Conservation (phyloP, 2,329 filamentous ascomycete genomes). For the Calcarisporium arbuscula region DNA sequence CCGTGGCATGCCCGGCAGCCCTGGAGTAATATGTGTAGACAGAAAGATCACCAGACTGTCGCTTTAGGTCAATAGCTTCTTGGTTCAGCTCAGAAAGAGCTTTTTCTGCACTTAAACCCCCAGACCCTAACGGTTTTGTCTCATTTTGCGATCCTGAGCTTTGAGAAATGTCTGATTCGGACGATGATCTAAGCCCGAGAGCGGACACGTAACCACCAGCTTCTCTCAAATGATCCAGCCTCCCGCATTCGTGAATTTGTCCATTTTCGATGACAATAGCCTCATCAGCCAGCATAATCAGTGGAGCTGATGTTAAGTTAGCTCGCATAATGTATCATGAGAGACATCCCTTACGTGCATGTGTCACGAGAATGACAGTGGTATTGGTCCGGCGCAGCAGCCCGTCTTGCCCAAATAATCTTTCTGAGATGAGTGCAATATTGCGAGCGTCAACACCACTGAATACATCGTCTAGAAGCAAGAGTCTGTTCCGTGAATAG, state of each 20-base stretch:
- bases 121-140: background rate
- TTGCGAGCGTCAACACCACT: constrained; percentile 40
- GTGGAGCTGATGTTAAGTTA: too few relatives aligned
- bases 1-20: background rate
- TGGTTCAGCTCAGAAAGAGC: background rate
- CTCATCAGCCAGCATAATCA: constrained; percentile 5
- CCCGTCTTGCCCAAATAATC: constrained; percentile 33
- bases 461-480: constrained; percentile 41
- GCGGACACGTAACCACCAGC: constrained; percentile 1
- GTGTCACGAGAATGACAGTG: constrained; percentile 37
- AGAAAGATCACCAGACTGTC: background rate
- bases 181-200: background rate
- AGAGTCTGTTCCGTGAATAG: constrained; percentile 30
- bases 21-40: background rate
- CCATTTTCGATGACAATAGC: constrained; percentile 4
- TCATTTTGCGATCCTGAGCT: background rate
- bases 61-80: background rate
- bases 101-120: background rate
- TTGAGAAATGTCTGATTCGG: background rate
- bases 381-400: constrained; percentile 29
- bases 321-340: too few relatives aligned
- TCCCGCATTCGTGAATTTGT: constrained; percentile 1
- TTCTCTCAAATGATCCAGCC: background rate
- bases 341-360: constrained; percentile 4
- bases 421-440: constrained; percentile 32